Evolutionary conservation across 2,329 filamentous ascomycete genomes (phyloP).

Genomic region (Monosporascus sp.): DNA sequence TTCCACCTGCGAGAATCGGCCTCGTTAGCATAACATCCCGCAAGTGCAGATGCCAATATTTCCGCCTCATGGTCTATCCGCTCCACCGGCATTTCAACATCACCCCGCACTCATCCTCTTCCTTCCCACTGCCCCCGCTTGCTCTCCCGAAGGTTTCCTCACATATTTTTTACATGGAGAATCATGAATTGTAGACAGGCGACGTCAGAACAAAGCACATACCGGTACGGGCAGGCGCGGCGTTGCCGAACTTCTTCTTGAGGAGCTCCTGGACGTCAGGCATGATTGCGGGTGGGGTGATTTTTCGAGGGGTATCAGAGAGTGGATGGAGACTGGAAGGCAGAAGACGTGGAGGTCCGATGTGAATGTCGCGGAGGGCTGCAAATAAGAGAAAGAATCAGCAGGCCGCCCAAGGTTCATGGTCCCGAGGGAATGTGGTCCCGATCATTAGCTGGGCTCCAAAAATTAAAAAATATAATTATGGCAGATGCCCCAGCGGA

Average conservation of each 20-base stretch:
- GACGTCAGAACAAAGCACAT: constrained; percentile 10
- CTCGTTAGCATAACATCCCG: background rate
- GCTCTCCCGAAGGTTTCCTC: too few relatives aligned
- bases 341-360: background rate
- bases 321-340: background rate
- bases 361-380: too few relatives aligned
- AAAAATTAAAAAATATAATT: background rate
- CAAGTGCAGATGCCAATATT: too few relatives aligned
- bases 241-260: constrained; percentile 30
- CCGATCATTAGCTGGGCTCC: background rate
- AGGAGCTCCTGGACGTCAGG: constrained; percentile 40
- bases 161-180: constrained; percentile 7
- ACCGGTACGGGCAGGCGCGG: constrained; percentile 28
- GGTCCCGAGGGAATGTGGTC: background rate
- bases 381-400: too few relatives aligned
- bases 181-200: background rate
- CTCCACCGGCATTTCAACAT: too few relatives aligned
- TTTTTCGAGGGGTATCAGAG: background rate
- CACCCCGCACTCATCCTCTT: too few relatives aligned
- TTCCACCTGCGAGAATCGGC: constrained; percentile 56
- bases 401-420: too few relatives aligned
- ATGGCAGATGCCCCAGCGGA: background rate
- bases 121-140: too few relatives aligned
- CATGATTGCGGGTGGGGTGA: constrained; percentile 16
- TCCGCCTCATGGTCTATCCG: too few relatives aligned